Base-by-base conservation (phyloP, 345 rosid genomes). In the Ailanthus altissimus region DNA sequence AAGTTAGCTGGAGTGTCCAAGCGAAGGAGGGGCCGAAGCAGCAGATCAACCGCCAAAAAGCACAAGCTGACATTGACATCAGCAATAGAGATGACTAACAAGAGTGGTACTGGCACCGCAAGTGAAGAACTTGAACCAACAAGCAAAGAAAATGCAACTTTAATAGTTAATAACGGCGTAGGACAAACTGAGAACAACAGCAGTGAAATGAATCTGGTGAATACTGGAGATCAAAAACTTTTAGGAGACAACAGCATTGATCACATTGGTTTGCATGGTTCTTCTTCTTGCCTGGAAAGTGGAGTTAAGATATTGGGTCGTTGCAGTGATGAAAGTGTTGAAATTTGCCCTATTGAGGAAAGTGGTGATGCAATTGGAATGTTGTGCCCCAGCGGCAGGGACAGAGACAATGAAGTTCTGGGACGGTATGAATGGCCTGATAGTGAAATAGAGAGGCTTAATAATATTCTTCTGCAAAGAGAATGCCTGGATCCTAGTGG, bases 361-460 rank as follows among this genome's bases (percentile, higher is more conserved):
- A 71, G 46, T 18, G 49, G 53, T 46, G 70, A 46, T 73, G 70
- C 69, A 69, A 51, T 67, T 20, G 67, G 6, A 46, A 32, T 32
- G 38, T n/a, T 36, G 59, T 11, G 43, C 50, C 51, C 8, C 11
- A 8, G 38, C 15, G 20, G 38, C 15, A 26, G 23, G 45, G 80
- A 68, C 26, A 72, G 78, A 75, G 79, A 72, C 13, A 21, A 4
- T 5, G 88, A 86, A 57, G 62, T 53, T n/a, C 72, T 86, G 79
- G 94, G 86, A 80, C 90, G 92, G 42, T 84, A 86, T 50, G 93
- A 87, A 74, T 90, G 98, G 97, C 81, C 89, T 14, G 94, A 94
- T 80, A 40, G 85, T 73, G 93, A 93, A 88, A 75, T 92, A 69
- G 82, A 84, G 81, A 82, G 90, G 26, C 88, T 93, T 26, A 78